phyloP scores from a whole-genome alignment of 1,284 basidiomycete species.

The Cryptococcus jaspeensis region DNA sequence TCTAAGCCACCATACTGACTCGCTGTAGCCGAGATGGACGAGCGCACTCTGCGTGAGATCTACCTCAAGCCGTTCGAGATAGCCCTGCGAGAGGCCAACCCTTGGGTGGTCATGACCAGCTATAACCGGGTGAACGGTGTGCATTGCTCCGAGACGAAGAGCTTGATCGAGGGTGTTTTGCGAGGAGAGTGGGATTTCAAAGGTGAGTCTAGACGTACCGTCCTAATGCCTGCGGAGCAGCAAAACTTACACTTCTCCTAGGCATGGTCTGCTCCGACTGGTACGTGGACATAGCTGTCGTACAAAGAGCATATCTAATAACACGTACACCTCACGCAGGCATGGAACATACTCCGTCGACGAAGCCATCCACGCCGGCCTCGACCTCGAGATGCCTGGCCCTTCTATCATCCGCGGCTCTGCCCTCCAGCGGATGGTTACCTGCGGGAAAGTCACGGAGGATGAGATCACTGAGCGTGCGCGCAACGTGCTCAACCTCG shows the following conservation, averaged over 20 bases:
- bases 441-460: constrained; percentile 62
- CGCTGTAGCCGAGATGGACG: constrained; percentile 53
- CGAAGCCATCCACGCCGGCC: constrained; percentile 65
- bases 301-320: too few relatives aligned
- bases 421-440: constrained; percentile 61
- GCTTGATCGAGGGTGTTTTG: constrained; percentile 64
- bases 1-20: constrained; percentile 11
- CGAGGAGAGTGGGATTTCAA: constrained; percentile 55
- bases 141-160: constrained; percentile 67
- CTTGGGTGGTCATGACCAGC: constrained; percentile 49
- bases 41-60: constrained; percentile 72
- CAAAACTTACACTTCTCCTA: background rate
- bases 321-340: too few relatives aligned
- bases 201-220: too few relatives aligned
- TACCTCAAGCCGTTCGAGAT: constrained; percentile 72
- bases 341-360: constrained; percentile 65
- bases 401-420: constrained; percentile 37
- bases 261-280: constrained; percentile 64
- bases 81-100: constrained; percentile 40
- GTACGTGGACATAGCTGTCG: constrained; percentile 37
- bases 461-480: constrained; percentile 70
- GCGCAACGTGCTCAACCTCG: constrained; percentile 48
- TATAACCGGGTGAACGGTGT: constrained; percentile 64
- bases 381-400: constrained; percentile 64
- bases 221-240: background rate